Evolutionary conservation across 805 yeast genomes (phyloP), one percentile per base, ranked within the genome.

Genomic region (Pichia gijzeniarum): DNA sequence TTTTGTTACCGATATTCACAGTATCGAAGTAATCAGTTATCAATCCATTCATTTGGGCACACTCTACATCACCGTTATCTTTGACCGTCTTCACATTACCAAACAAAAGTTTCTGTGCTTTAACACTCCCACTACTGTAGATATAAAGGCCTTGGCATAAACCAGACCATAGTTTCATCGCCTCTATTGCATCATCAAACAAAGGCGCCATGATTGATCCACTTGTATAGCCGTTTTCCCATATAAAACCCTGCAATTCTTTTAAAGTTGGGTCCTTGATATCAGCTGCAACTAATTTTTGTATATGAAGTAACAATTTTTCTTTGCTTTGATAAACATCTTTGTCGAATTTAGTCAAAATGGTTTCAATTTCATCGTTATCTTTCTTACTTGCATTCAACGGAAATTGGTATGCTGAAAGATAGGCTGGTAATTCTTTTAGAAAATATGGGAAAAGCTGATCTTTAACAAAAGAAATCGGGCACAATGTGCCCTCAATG

Each of bases 401-500:
- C 2, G 78, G 77, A 47, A 57, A 72, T 4, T 51, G 20, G 38
- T 55, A 58, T 8, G 53, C 45, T 2, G 53, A 43, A 38, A 79
- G 54, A 16, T 71, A 47, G 1, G 56, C 9, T 33, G 85, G 80
- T 20, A 80, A 55, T 50, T 74, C 63, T 3, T 60, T 43, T 3
- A 81, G 60, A 51, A 93, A 90, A 58, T 76, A 89, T 0, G 96
- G 96, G 63, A 79, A 83, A 30, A 90, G 65, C 2, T 68, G 70
- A 25, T 85, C 89, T 55, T 85, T 84, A 35, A 90, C 98, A 58
- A 90, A 90, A 1, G 90, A 73, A 18, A 90, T 89, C 3, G 96
- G 90, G 58, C 97, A 90, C 27, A 90, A 80, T 0, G 97, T 90
- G 16, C 98, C 98, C 60, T 90, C 98, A 31, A 88, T 87, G 53